Base-by-base conservation (phyloP, 495 filamentous ascomycete species). In the Penicillium atrosanguineum region DNA sequence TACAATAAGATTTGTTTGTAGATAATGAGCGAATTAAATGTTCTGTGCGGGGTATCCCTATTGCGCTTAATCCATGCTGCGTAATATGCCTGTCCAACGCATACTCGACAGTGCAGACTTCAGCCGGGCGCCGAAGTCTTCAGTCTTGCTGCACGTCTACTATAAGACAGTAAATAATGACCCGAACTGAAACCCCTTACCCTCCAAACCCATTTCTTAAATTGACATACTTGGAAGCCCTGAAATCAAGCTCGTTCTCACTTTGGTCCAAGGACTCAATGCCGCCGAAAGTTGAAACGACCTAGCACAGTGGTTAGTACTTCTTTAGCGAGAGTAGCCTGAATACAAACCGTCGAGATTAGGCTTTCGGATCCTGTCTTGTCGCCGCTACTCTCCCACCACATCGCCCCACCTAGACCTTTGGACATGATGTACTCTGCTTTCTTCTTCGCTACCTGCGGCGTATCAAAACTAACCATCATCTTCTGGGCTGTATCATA, bases 341-440 rank as follows among this genome's bases (percentile, higher is more conserved):
- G 26, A 28, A 7, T 20, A 63, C 75, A 54, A 53, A 87, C 72
- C n/a, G 76, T 82, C n/a, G 67, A 67, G 40, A 91, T 81, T 67
- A 91, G 64, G 60, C 86, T 86, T 34, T 71, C 70, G 2, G 64
- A 68, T 1, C 78, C 84, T 0, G 46, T 59, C 55, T 77, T 83
- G 65, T 96, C 92, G 25, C 81, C 83, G 62, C 83, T 88, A 20
- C 81, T 83, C 71, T 96, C 91, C 91, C 92, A 97, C 80, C 88
- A 96, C 83, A 96, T 93, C 0, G 26, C 80, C 84, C 92, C 90
- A 5, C 87, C 90, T 4, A 95, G 76, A 7, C 82, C 79, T 43
- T 75, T 77, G 12, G 74, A 48, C 55, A 71, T 67, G 44, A 96
- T 78, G 60, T 87, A 96, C 42, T 71, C 63, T 1, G 79, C 81